phyloP scores from a whole-genome alignment of 1,284 basidiomycete species.

The Trichosporon inkin region DNA sequence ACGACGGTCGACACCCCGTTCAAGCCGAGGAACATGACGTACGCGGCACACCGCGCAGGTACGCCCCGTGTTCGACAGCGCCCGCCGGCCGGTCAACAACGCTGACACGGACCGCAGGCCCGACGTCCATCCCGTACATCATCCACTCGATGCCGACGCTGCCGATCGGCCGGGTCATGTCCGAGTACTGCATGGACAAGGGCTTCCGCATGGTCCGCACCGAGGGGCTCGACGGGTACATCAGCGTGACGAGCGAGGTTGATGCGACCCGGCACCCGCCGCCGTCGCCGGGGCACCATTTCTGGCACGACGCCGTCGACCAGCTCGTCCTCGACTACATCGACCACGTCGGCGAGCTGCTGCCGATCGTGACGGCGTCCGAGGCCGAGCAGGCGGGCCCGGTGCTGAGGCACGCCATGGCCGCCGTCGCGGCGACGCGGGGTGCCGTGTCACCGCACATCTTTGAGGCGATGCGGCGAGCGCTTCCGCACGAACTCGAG shows the following conservation, averaged over 20 bases:
- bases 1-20: not conserved
- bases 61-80: not conserved
- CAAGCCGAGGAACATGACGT: not conserved
- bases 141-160: slow-evolving; percentile 33
- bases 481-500: slow-evolving; percentile 22
- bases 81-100: not conserved
- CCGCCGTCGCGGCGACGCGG: slow-evolving; percentile 28
- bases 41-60: slow-evolving; percentile 23
- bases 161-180: slow-evolving; percentile 21
- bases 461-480: slow-evolving; percentile 27
- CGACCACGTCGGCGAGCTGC: slow-evolving; percentile 20
- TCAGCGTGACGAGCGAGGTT: slow-evolving; percentile 15
- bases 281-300: slow-evolving; percentile 21
- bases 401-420: slow-evolving; percentile 26
- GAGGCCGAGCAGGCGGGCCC: slow-evolving; percentile 22
- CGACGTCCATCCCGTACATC: slow-evolving; percentile 29
- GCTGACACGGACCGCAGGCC: slow-evolving; percentile 27
- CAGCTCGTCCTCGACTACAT: slow-evolving; percentile 29
- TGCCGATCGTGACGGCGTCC: slow-evolving; percentile 26
- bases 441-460: slow-evolving; percentile 26
- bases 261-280: not conserved
- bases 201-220: slow-evolving; percentile 16
- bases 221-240: slow-evolving; percentile 24
- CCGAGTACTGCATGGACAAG: slow-evolving; percentile 14
- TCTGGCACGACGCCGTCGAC: slow-evolving; percentile 28